Base-by-base conservation (phyloP, 1,139 yeast genomes). In the Blastobotrys apis region DNA sequence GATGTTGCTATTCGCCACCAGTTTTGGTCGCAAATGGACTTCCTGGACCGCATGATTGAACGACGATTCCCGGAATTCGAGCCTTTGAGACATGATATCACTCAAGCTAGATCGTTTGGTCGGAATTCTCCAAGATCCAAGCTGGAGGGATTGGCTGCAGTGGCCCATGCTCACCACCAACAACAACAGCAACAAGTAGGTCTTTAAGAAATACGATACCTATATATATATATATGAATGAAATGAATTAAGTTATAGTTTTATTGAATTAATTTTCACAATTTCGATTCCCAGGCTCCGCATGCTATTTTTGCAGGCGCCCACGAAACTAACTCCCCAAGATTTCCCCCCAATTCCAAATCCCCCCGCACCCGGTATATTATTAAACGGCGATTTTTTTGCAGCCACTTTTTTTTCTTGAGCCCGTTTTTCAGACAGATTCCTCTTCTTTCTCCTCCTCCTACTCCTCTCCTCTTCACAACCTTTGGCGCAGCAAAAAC, bases 61-160 rank as follows among this genome's bases (percentile, higher is more conserved):
- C 47, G 53, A 15, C 47, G 51, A 44, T 52, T 50, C 41, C 52
- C 52, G n/a, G 53, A 55, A 37, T 52, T 47, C 36, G 50, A 41
- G 19, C 27, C 43, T 17, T 38, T 51, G 25, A 40, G 53, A 12
- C 45, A 41, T 32, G 39, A 42, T 17, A 41, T 48, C 39, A 36
- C 34, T 23, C 45, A 33, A 25, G 23, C 34, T 15, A 29, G 47
- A 10, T 12, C 21, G 9, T 23, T 6, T 23, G n/a, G n/a, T n/a
- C 26, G 22, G n/a, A 5, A n/a, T 12, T 42, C 45, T 25, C 49
- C 49, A 2, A 31, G 38, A 20, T 42, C 47, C 26, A 49, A 53
- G 13, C 52, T 54, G 12, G 57, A 54, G 19, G 56, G 57, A 16
- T 48, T 55, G 4, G 57, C 58, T 4, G 56, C 54, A 17, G 49